Evolutionary conservation across 2,329 filamentous ascomycete species (phyloP).

Genomic region (Penicillium frequentans): DNA sequence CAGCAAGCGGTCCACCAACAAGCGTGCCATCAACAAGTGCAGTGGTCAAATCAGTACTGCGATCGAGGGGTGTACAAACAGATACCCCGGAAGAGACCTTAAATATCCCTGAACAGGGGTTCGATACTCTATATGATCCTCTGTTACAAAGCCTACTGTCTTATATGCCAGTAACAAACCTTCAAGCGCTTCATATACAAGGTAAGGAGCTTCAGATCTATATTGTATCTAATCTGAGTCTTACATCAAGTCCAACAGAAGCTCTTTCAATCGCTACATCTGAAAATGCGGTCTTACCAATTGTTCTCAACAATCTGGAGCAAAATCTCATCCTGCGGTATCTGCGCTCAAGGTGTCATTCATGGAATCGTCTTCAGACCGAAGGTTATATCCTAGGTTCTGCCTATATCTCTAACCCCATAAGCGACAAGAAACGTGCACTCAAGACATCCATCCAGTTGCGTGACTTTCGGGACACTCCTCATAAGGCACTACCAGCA

Average conservation of each 20-base stretch:
- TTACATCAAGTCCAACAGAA: background rate
- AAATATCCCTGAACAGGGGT: too few species aligned
- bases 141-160: too few species aligned
- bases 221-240: background rate
- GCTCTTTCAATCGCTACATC: background rate
- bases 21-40: background rate
- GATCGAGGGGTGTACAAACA: too few species aligned
- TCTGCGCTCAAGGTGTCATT: constrained; percentile 5
- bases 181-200: background rate
- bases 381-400: constrained; percentile 4
- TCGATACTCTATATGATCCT: background rate
- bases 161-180: background rate
- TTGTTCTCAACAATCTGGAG: background rate
- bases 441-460: background rate
- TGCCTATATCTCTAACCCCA: background rate
- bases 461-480: background rate
- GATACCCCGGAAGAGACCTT: too few species aligned
- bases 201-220: background rate
- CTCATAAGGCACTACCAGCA: background rate
- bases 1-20: background rate
- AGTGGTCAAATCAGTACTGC: too few species aligned
- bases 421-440: background rate
- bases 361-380: constrained; percentile 4
- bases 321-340: constrained; percentile 3
- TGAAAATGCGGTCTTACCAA: background rate